Evolutionary conservation across 192 early-diverging fungal species (phyloP).

Genomic region (Geosiphon pyriformis): DNA sequence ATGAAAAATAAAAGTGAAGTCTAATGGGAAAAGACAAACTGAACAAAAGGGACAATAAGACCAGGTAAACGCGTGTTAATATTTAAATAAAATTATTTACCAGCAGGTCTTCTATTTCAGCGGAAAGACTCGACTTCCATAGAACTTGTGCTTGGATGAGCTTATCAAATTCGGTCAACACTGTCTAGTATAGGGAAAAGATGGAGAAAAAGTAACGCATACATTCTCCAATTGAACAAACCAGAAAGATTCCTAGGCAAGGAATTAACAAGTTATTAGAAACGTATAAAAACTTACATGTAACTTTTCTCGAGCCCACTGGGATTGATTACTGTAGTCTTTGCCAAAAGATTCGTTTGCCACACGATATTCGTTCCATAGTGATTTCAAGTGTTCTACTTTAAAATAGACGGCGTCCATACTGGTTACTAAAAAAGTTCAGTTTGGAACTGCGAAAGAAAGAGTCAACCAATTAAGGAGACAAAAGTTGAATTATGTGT

Average conservation of each 20-base stretch:
- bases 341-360: not conserved
- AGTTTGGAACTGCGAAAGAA: not conserved
- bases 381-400: not conserved
- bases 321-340: slow-evolving; percentile 19
- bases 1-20: not conserved
- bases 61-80: not conserved
- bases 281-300: not conserved
- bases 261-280: not conserved
- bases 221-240: not conserved
- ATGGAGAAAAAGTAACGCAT: not conserved
- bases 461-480: not conserved
- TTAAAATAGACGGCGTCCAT: slow-evolving; percentile 20
- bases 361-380: slow-evolving; percentile 15
- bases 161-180: slow-evolving; percentile 15
- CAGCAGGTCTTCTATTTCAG: slow-evolving; percentile 23
- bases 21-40: too few relatives aligned
- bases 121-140: slow-evolving; percentile 15
- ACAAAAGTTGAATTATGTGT: not conserved
- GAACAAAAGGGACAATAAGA: too few relatives aligned
- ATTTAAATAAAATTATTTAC: slow-evolving; percentile 2
- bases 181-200: not conserved
- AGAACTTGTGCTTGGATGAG: slow-evolving; percentile 23
- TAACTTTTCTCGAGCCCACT: slow-evolving; percentile 17
- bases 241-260: not conserved
- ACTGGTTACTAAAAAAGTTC: not conserved